Base-by-base conservation (phyloP, 108 stramenopile genomes). In the Stephanodiscus minutulus region DNA sequence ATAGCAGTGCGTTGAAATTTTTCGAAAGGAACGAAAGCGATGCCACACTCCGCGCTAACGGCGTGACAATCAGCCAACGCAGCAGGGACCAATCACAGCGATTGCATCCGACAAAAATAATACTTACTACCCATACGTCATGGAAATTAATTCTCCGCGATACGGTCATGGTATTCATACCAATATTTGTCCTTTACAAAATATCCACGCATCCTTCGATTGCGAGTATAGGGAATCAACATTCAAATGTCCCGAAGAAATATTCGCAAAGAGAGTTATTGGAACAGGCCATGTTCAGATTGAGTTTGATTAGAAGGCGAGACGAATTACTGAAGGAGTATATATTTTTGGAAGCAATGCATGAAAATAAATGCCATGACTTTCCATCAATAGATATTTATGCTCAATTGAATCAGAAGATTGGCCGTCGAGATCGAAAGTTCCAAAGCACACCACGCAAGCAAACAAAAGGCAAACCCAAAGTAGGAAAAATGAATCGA, bases 151-250 rank as follows among this genome's bases (percentile, higher is more conserved):
- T 49, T 2, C 48, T 49, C 71, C 54, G n/a, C 31, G 83, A 86
- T 72, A 35, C 61, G 9, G 12, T 63, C 50, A 41, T 72, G 25
- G 33, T 29, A 29, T 53, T 72, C 33, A 25, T 63, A 36, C 52
- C 61, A 35, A 37, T 72, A 35, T 54, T 63, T 33, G 20, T 72
- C 10, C 48, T 72, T 0, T 72, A 54, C 33, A 62, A 72, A 52
- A 28, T 72, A 50, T 72, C 61, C 0, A 72, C 61, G 7, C 71
- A 72, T 54, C 71, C 71, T 39, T 46, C 64, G 53, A 21, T 72
- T 46, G 71, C 71, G 17, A 46, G 41, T 3, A 36, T 72, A 21
- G 61, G 71, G 2, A 20, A 36, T 55, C 22, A 54, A 15, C 31
- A 72, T 63, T 61, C 61, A 24, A 31, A 63, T 55, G 61, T n/a